phyloP scores from a whole-genome alignment of 371 early-diverging fungal genomes.

The Apophysomyces elegans region DNA sequence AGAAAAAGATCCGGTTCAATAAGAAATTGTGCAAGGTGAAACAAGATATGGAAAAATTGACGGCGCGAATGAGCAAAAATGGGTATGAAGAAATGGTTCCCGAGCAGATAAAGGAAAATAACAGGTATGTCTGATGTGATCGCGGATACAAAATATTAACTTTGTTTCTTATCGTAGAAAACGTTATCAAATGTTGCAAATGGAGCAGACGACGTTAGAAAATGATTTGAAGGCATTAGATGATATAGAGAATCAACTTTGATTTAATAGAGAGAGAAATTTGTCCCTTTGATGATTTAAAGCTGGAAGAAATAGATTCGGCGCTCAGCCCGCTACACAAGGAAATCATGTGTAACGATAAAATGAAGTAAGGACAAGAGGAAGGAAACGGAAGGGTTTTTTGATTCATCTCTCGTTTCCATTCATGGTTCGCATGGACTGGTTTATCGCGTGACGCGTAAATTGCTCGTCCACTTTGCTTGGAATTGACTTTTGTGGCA shows the following conservation, averaged over 20 bases:
- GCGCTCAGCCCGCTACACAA: constrained; percentile 3
- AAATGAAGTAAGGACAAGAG: neutral
- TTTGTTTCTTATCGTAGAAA: constrained; percentile 20
- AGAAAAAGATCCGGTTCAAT: constrained; percentile 24
- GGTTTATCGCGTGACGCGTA: neutral
- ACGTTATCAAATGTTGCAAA: constrained; percentile 24
- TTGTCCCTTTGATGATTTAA: neutral
- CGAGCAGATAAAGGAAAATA: constrained; percentile 39
- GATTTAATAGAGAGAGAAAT: neutral
- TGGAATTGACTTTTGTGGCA: neutral
- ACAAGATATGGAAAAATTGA: constrained; percentile 38
- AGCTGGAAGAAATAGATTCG: neutral
- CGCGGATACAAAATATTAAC: neutral
- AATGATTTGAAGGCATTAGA: constrained; percentile 31
- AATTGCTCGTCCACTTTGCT: neutral
- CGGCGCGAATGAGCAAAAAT: constrained; percentile 34
- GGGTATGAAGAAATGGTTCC: constrained; percentile 50
- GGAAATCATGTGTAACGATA: neutral
- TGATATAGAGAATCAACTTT: constrained; percentile 14
- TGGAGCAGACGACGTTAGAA: constrained; percentile 34
- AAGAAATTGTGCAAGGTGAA: constrained; percentile 45
- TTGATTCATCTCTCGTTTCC: neutral
- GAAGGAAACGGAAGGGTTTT: neutral
- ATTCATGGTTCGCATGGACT: neutral
- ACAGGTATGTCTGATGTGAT: constrained; percentile 39